Evolutionary conservation across 148 eudicot species (phyloP).

Genomic region (Camellia granthamiana): DNA sequence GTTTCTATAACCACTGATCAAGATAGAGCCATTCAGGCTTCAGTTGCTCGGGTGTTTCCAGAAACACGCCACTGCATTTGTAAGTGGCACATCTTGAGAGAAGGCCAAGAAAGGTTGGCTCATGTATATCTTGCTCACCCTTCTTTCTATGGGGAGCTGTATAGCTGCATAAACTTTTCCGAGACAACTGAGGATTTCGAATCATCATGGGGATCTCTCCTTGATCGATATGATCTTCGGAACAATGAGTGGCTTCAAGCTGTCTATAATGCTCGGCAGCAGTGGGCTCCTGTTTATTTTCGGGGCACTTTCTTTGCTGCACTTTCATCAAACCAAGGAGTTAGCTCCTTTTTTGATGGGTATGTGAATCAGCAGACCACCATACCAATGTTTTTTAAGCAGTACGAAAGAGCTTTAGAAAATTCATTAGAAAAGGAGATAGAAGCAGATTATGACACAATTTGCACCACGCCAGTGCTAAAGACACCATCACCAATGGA

Average conservation of each 20-base stretch:
- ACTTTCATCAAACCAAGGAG: conserved; percentile 33
- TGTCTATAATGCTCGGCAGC: conserved; percentile 35
- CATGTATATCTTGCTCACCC: conserved; percentile 34
- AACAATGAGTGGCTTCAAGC: conserved; percentile 38
- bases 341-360: conserved; percentile 31
- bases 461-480: conserved; percentile 32
- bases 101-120: conserved; percentile 37
- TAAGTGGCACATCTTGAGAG: conserved; percentile 36
- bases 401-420: conserved; percentile 35
- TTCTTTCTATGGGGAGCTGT: conserved; percentile 30
- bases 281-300: conserved; percentile 38
- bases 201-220: conserved; percentile 27
- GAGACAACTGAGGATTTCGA: conserved; percentile 38
- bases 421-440: conserved; percentile 32
- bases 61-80: conserved; percentile 37
- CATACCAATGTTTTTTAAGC: conserved; percentile 30
- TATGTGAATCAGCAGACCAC: conserved; percentile 35
- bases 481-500: conserved; percentile 42
- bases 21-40: conserved; percentile 34
- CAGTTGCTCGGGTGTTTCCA: conserved; percentile 24
- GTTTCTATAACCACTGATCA: conserved; percentile 31
- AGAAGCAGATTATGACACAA: conserved; percentile 36
- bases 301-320: conserved; percentile 34
- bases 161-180: conserved; percentile 34
- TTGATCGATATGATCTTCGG: conserved; percentile 26